Evolutionary conservation across 495 filamentous ascomycete species (phyloP), one percentile per base, ranked within the genome.

Genomic region (Amniculicola lignicola): DNA sequence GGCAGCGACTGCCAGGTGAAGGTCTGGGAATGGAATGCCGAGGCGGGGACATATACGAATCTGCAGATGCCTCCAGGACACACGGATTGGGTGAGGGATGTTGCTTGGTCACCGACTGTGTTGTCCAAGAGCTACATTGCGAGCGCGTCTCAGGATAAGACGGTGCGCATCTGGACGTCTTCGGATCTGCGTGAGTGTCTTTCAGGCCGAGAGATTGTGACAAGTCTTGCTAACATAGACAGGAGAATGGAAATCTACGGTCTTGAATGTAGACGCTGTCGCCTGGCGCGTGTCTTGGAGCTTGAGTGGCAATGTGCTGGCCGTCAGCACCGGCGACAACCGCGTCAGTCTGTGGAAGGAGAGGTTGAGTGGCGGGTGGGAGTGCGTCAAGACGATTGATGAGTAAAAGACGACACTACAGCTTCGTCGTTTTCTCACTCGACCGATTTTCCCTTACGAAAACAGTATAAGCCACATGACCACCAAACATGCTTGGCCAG

Each of bases 241-340:
- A 46, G 70, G 72, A 10, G 78, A 89, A 64, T 99, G 94, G 94
- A 77, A 80, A 36, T 83, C 81, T 73, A 91, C 91, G 70, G 80
- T 84, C 21, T 77, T 97, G 54, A 80, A 84, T 54, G 94, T 99
- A 58, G 92, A 95, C 9, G 82, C 82, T 10, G 88, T 90, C 43
- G 76, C 95, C 57, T 99, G 94, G 94, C 82, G 92, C 31, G 93
- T 96, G 12, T 95, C 89, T 76, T 99, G 94, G 94, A 95, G 89
- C 64, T 78, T 96, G 61, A 95, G 89, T 73, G 94, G 94, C 18
- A 99, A 99, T 73, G 93, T 97, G 31, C 76, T 99, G 61, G 94
- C 94, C 12, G 90, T 95, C 49, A 87, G 83, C 63, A 87, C 87
- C 4, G 89, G 85, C n/a, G 92, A 99, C 75, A 99, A 99, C 74